Conservation (phyloP, 2,329 filamentous ascomycete species). For the Cytospora schulzeri region DNA sequence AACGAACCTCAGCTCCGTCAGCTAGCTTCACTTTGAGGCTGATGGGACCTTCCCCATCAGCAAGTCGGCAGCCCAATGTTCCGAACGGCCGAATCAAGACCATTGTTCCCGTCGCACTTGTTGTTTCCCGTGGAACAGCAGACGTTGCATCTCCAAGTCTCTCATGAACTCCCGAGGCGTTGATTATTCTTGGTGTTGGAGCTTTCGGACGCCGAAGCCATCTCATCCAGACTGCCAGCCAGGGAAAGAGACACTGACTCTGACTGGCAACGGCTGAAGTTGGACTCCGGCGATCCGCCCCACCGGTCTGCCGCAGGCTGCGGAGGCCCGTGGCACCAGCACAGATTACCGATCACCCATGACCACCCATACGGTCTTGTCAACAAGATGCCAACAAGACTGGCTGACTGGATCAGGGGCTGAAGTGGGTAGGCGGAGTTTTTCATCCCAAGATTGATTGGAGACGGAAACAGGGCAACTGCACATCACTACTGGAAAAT, state of each 20-base stretch:
- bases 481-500: not conserved
- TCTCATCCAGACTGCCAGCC: not conserved
- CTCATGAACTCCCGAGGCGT: not conserved
- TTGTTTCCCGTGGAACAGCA: not conserved
- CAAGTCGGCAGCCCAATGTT: not conserved
- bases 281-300: conserved; percentile 23
- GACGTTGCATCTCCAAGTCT: not conserved
- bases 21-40: not conserved
- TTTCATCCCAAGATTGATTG: conserved; percentile 17
- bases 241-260: conserved; percentile 15
- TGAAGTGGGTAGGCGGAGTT: conserved; percentile 3
- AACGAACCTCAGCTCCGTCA: not conserved
- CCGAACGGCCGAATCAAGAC: not conserved
- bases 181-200: conserved; percentile 7
- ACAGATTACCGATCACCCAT: not conserved
- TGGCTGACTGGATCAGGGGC: not conserved
- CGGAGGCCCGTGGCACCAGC: not conserved
- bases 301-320: conserved; percentile 20
- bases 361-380: not conserved
- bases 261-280: conserved; percentile 9
- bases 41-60: not conserved
- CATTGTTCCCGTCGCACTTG: not conserved
- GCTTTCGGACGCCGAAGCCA: conserved; percentile 18
- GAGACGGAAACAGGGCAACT: conserved; percentile 1
- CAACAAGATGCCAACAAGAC: not conserved